Percentiles rank a stretch among this genome's conserved stretches.
phyloP scores from a whole-genome alignment of 495 filamentous ascomycete species.

The Geoglossum glabrum region DNA sequence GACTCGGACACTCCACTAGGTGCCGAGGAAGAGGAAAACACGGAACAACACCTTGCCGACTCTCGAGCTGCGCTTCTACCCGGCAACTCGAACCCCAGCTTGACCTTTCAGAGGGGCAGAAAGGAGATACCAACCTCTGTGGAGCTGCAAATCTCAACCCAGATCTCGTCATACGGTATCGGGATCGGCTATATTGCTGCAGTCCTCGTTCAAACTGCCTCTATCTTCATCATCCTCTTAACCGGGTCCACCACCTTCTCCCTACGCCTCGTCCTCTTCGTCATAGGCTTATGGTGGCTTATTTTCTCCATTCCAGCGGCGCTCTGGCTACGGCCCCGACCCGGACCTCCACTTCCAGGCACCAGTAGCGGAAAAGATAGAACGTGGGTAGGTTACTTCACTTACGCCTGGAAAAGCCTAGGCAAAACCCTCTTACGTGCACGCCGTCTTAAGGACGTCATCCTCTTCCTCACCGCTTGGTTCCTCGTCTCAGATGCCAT shows the following conservation, averaged over 20 bases:
- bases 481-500: conserved; percentile 88
- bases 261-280: conserved; percentile 62
- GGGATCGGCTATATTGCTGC: conserved; percentile 79
- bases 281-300: conserved; percentile 91
- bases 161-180: conserved; percentile 75
- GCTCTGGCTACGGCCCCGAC: conserved; percentile 75
- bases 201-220: conserved; percentile 55
- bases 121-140: conserved; percentile 26
- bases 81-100: neutral
- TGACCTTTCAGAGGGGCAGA: neutral
- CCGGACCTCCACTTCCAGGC: conserved; percentile 53
- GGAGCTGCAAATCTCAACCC: conserved; percentile 56
- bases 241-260: conserved; percentile 59
- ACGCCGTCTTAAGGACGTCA: conserved; percentile 59
- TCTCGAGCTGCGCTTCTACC: conserved; percentile 1
- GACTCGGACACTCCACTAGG: neutral
- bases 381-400: conserved; percentile 42
- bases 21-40: neutral
- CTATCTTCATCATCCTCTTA: conserved; percentile 47
- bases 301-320: conserved; percentile 75
- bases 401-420: conserved; percentile 68
- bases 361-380: conserved; percentile 17
- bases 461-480: conserved; percentile 80
- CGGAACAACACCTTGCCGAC: neutral
- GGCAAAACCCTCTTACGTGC: conserved; percentile 62